A percentile compares a stretch with the other conserved stretches of the same genome.
Conservation (phyloP, 2,329 filamentous ascomycete genomes). For the Thermomyces lanuginosus region DNA sequence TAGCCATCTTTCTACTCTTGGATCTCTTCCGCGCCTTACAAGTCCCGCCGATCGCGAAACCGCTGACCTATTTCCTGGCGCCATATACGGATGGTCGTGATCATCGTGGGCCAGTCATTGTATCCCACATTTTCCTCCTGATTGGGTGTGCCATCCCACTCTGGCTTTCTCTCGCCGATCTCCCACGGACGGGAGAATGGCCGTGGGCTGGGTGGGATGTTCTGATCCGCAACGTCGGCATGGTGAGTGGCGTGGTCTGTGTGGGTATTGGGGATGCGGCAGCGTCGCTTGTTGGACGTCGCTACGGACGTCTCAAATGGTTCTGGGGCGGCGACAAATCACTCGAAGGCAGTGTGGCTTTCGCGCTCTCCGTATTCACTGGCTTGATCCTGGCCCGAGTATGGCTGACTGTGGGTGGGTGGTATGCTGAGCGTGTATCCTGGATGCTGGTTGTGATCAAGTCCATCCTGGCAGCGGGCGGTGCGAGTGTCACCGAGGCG, state of each 20-base stretch:
- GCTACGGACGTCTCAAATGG: slow-evolving; percentile 82
- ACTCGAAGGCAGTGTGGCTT: slow-evolving; percentile 69
- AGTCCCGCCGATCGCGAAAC: slow-evolving; percentile 73
- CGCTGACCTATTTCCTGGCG: slow-evolving; percentile 70
- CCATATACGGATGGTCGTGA: slow-evolving; percentile 93
- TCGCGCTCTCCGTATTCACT: slow-evolving; percentile 59
- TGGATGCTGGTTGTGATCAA: slow-evolving; percentile 35
- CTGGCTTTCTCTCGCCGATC: slow-evolving; percentile 67
- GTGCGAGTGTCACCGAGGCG: slow-evolving; percentile 83
- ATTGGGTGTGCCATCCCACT: slow-evolving; percentile 90
- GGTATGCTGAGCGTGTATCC: slow-evolving; percentile 28
- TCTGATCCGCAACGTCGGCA: slow-evolving; percentile 56
- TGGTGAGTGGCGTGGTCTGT: slow-evolving; percentile 84
- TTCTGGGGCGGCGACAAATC: slow-evolving; percentile 94
- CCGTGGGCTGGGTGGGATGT: slow-evolving; percentile 62
- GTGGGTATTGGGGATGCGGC: slow-evolving; percentile 92
- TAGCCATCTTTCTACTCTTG: slow-evolving; percentile 73
- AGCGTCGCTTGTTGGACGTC: slow-evolving; percentile 72
- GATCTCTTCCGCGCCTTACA: slow-evolving; percentile 83
- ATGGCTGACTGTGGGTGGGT: slow-evolving; percentile 66
- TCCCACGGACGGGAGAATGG: slow-evolving; percentile 39
- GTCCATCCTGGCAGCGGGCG: slow-evolving; percentile 52
- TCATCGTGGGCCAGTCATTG: slow-evolving; percentile 80
- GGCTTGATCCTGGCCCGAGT: slow-evolving; percentile 54
- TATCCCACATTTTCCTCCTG: slow-evolving; percentile 88